A percentile compares a stretch with the other conserved stretches of the same genome.
Evolutionary conservation across 495 filamentous ascomycete genomes (phyloP).

Genomic region (Xylaria sp.): DNA sequence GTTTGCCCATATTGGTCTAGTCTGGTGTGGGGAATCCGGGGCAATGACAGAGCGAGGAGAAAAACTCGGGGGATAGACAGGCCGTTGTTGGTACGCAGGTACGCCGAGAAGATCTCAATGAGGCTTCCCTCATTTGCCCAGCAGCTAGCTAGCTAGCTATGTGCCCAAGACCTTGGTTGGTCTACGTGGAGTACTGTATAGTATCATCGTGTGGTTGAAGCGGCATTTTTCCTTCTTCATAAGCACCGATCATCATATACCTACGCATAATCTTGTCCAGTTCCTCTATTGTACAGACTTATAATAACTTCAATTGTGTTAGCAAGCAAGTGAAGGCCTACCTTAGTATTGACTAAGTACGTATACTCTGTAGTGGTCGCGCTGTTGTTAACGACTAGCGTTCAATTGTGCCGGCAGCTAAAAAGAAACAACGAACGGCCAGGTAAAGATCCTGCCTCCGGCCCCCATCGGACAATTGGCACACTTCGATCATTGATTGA

Average conservation of each 20-base stretch:
- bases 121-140: neutral
- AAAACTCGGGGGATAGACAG: slow-evolving; percentile 8
- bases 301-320: neutral
- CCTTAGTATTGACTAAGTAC: neutral
- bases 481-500: too few species aligned
- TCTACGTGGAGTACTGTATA: neutral
- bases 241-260: neutral
- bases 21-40: slow-evolving; percentile 14
- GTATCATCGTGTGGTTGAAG: neutral
- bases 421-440: neutral
- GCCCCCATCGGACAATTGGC: neutral
- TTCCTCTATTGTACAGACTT: neutral
- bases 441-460: neutral
- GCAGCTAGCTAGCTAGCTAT: neutral
- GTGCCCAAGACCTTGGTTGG: neutral
- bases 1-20: neutral
- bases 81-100: slow-evolving; percentile 5
- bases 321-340: neutral
- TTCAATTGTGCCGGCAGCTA: neutral
- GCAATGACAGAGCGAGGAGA: neutral
- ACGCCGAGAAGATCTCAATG: neutral
- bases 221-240: neutral
- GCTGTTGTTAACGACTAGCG: neutral
- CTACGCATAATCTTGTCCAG: neutral
- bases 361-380: neutral